These are phyloP conservation scores for Blastobotrys elegans DNA, from an alignment of 1,139 yeast genomes.

Conservation along the genomic window DNA sequence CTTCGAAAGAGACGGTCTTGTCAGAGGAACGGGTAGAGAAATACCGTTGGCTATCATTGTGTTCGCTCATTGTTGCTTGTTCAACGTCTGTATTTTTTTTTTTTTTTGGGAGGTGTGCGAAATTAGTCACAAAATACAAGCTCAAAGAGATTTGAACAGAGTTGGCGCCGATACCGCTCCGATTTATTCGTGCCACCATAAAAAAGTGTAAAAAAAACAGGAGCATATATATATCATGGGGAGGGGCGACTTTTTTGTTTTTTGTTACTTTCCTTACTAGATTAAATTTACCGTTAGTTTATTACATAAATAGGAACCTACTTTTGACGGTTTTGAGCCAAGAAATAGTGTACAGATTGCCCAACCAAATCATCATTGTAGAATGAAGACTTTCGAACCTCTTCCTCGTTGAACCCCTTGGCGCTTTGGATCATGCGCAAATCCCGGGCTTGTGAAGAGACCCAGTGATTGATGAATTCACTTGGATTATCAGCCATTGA, in stretches of 20 bases:
- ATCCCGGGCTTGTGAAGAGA: conserved; percentile 69
- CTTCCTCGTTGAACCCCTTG: conserved; percentile 86
- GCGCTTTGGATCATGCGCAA: conserved; percentile 76
- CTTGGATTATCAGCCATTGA: conserved; percentile 74
- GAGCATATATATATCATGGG: too few relatives aligned
- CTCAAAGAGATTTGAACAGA: not conserved
- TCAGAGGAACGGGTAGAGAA: conserved; percentile 79
- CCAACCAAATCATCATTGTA: conserved; percentile 71
- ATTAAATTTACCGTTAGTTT: not conserved
- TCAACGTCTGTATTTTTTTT: too few relatives aligned
- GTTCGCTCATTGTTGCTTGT: not conserved
- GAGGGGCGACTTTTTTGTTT: too few relatives aligned
- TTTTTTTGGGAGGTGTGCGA: not conserved
- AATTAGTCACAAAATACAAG: conserved; percentile 5
- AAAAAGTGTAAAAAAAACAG: too few relatives aligned
- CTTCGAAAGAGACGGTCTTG: conserved; percentile 68
- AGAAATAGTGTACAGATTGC: conserved; percentile 69
- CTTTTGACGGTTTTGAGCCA: conserved; percentile 8
- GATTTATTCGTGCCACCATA: too few relatives aligned
- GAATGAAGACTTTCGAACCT: conserved; percentile 76
- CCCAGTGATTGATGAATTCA: conserved; percentile 66
- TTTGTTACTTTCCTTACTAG: too few relatives aligned
- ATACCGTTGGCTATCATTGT: conserved; percentile 39
- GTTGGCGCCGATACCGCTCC: conserved; percentile 1
- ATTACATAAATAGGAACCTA: not conserved